A percentile compares a stretch with the other conserved stretches of the same genome.
phyloP scores from a whole-genome alignment of 495 filamentous ascomycete species.

The Penicillium crystallinum region DNA sequence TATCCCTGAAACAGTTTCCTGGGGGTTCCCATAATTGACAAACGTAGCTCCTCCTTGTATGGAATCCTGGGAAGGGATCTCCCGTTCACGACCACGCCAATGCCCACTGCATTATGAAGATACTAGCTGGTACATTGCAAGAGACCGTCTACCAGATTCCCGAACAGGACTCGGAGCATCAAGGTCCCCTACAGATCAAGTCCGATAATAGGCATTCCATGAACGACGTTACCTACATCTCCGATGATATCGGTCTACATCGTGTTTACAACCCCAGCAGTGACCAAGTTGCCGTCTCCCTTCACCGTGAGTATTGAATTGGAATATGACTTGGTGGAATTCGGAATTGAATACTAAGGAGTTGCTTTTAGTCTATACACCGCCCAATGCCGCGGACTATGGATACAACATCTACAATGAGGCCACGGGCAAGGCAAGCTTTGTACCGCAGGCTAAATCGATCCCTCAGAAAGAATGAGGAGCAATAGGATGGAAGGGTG shows the following conservation, averaged over 20 bases:
- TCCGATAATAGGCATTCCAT: conserved; percentile 28
- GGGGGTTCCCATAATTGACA: background rate
- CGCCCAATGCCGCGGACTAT: conserved; percentile 64
- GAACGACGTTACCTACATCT: conserved; percentile 73
- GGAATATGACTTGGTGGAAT: background rate
- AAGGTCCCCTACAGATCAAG: conserved; percentile 22
- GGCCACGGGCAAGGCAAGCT: conserved; percentile 52
- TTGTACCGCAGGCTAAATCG: conserved; percentile 28
- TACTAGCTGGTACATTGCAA: conserved; percentile 51
- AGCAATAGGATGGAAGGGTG: too few relatives aligned
- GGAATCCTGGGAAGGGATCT: conserved; percentile 76
- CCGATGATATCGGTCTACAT: conserved; percentile 76
- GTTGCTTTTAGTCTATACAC: conserved; percentile 19
- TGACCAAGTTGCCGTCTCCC: conserved; percentile 69
- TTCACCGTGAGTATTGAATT: conserved; percentile 59
- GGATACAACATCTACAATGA: conserved; percentile 71
- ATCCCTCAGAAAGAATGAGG: conserved; percentile 2
- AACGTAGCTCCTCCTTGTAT: conserved; percentile 71
- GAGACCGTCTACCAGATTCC: conserved; percentile 75
- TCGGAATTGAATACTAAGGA: background rate
- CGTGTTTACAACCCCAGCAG: conserved; percentile 65
- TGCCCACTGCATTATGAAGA: conserved; percentile 67
- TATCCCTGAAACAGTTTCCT: background rate
- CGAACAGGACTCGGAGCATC: conserved; percentile 21
- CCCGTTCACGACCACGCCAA: conserved; percentile 83